These are phyloP conservation scores for Aquilaria sinensis DNA, from an alignment of 345 rosid species.

Conservation along the genomic window DNA sequence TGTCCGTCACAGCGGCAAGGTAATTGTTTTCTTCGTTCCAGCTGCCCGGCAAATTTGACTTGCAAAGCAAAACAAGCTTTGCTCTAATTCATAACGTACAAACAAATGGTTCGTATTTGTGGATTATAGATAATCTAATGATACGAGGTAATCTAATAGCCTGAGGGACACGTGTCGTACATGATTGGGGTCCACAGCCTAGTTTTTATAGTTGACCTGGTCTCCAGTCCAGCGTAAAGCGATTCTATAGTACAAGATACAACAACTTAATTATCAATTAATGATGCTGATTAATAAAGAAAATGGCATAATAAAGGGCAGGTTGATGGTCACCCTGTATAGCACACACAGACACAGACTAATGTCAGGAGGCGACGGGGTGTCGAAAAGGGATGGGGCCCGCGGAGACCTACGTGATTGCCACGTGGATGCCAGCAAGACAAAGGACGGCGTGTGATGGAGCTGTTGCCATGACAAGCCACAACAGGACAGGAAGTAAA, in stretches of 20 bases:
- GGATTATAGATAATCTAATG: background rate
- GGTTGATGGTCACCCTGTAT: slow-evolving; percentile 17
- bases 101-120: too few relatives aligned
- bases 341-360: slow-evolving; percentile 9
- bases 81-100: too few relatives aligned
- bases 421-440: slow-evolving; percentile 27
- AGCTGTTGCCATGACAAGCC: slow-evolving; percentile 13
- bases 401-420: slow-evolving; percentile 5
- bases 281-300: slow-evolving; percentile 5
- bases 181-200: slow-evolving; percentile 23
- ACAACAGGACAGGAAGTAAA: slow-evolving; percentile 10
- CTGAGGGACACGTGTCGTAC: slow-evolving; percentile 25
- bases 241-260: background rate
- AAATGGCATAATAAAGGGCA: slow-evolving; percentile 15
- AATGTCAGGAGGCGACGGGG: slow-evolving; percentile 1
- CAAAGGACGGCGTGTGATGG: slow-evolving; percentile 29
- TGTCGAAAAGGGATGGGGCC: slow-evolving; percentile 8
- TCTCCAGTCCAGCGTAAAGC: background rate
- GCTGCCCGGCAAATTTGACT: slow-evolving; percentile 24
- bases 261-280: background rate
- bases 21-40: slow-evolving; percentile 9
- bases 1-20: too few relatives aligned
- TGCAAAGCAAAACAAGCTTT: too few relatives aligned
- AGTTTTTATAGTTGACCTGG: slow-evolving; percentile 21
- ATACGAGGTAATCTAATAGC: background rate